Evolutionary conservation across 225 moss, liverwort and hornwort genomes (phyloP).

Genomic region (Pseudoscleropodium purum): DNA sequence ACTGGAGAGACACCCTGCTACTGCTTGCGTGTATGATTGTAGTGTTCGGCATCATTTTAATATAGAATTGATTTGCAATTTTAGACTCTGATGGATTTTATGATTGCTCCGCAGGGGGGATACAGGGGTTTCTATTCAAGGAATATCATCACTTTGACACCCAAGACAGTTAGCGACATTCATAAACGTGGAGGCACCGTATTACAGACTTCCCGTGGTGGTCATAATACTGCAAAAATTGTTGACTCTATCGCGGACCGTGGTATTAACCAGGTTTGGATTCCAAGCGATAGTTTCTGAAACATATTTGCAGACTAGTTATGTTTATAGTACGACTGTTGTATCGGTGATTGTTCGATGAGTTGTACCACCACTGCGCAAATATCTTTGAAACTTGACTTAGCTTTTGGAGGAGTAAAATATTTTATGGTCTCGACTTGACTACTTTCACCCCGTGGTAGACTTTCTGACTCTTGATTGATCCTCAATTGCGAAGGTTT

Average conservation of each 20-base stretch:
- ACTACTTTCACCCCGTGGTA: not conserved
- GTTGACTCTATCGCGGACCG: slow-evolving; percentile 57
- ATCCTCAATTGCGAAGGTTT: slow-evolving; percentile 21
- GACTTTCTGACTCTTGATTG: not conserved
- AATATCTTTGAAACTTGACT: not conserved
- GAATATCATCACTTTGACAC: slow-evolving; percentile 38
- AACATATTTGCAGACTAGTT: not conserved
- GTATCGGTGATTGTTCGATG: not conserved
- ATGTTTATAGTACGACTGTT: not conserved
- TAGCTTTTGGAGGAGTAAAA: not conserved
- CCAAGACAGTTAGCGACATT: slow-evolving; percentile 43
- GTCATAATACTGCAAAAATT: slow-evolving; percentile 55
- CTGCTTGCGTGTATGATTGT: not conserved
- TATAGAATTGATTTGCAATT: not conserved
- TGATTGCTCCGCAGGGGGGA: slow-evolving; percentile 32
- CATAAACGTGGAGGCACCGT: slow-evolving; percentile 70
- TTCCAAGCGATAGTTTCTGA: not conserved
- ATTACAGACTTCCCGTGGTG: slow-evolving; percentile 57
- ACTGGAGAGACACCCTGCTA: not conserved
- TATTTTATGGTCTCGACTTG: not conserved
- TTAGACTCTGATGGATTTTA: not conserved
- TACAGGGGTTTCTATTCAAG: slow-evolving; percentile 59
- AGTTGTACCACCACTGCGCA: not conserved
- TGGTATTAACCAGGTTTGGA: slow-evolving; percentile 49
- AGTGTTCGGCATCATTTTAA: not conserved